Evolutionary conservation across 2,329 filamentous ascomycete genomes (phyloP).

Genomic region (Beauveria sp.): DNA sequence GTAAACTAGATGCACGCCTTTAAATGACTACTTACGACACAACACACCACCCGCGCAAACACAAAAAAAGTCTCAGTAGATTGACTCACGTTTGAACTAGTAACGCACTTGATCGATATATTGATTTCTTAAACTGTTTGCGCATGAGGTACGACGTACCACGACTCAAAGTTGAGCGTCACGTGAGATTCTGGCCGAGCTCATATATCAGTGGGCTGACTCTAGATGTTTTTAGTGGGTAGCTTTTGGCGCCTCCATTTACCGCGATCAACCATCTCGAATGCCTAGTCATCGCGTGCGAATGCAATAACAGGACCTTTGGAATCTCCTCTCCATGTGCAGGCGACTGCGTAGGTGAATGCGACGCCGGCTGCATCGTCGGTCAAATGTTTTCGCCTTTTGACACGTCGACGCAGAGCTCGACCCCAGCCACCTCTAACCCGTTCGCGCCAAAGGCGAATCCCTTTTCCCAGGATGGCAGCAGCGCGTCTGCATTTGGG

Average conservation of each 20-base stretch:
- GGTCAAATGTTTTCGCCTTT: slow-evolving; percentile 31
- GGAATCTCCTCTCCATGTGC: slow-evolving; percentile 24
- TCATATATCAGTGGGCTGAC: not conserved
- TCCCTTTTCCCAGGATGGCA: slow-evolving; percentile 26
- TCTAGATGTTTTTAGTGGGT: slow-evolving; percentile 7
- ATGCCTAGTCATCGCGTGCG: slow-evolving; percentile 4
- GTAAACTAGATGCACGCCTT: not conserved
- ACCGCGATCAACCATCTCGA: slow-evolving; percentile 9
- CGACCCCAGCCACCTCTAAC: slow-evolving; percentile 26
- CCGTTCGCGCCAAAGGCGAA: slow-evolving; percentile 26
- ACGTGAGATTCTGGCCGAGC: slow-evolving; percentile 1
- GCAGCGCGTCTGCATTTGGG: slow-evolving; percentile 17
- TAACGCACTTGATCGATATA: not conserved
- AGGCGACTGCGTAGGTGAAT: slow-evolving; percentile 27
- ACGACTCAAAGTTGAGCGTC: not conserved
- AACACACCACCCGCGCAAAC: not conserved
- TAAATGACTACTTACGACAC: not conserved
- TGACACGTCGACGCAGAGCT: slow-evolving; percentile 27
- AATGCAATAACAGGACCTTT: not conserved
- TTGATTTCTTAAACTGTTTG: not conserved
- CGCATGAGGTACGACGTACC: not conserved
- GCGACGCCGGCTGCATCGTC: slow-evolving; percentile 35
- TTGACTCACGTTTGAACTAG: not conserved
- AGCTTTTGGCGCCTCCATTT: slow-evolving; percentile 9
- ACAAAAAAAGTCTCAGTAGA: not conserved